These are phyloP conservation scores for Fomitopsis serialis DNA, from an alignment of 768 basidiomycete species.

Conservation along the genomic window DNA sequence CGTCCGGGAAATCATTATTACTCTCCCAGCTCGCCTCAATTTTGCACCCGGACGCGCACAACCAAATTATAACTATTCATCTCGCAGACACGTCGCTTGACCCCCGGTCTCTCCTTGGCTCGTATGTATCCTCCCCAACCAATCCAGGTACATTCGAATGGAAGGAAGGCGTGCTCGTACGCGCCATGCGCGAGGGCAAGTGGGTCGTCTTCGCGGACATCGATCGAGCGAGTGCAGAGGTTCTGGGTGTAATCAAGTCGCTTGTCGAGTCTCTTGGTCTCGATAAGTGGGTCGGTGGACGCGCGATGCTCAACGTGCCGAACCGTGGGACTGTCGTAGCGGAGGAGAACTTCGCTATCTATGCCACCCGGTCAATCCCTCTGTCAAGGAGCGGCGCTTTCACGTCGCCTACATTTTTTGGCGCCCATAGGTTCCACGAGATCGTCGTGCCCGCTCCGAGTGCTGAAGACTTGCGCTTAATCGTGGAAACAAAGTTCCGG, in stretches of 20 bases:
- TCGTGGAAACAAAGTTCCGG: constrained; percentile 65
- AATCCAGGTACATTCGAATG: constrained; percentile 90
- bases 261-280: constrained; percentile 68
- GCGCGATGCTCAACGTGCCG: constrained; percentile 66
- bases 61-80: constrained; percentile 80
- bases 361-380: constrained; percentile 76
- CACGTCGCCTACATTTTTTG: constrained; percentile 68
- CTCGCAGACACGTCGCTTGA: constrained; percentile 95
- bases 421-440: constrained; percentile 79
- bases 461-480: constrained; percentile 59
- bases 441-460: constrained; percentile 58
- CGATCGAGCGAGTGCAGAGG: constrained; percentile 85
- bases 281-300: constrained; percentile 72
- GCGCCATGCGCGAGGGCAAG: constrained; percentile 82
- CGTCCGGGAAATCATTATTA: constrained; percentile 82
- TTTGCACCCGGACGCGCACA: constrained; percentile 52
- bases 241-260: constrained; percentile 82
- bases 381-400: constrained; percentile 44
- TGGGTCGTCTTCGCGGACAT: constrained; percentile 94
- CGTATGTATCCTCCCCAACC: constrained; percentile 82
- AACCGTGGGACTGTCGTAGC: constrained; percentile 72
- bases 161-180: constrained; percentile 90
- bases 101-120: constrained; percentile 87
- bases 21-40: constrained; percentile 69
- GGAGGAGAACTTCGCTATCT: constrained; percentile 75